Evolutionary conservation across 345 rosid genomes (phyloP).

Genomic region (Ceriops decandra): DNA sequence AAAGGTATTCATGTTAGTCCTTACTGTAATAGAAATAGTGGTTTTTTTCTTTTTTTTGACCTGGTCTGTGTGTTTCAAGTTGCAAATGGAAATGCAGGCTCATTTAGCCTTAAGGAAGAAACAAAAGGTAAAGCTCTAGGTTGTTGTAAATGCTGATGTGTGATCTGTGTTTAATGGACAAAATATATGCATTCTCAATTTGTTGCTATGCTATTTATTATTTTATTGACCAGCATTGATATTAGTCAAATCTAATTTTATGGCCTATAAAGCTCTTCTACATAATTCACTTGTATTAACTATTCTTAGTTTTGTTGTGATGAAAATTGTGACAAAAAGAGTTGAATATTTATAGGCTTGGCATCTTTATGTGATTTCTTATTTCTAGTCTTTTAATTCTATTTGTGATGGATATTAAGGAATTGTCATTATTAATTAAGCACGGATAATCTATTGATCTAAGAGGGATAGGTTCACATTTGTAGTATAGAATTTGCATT

Average conservation of each 20-base stretch:
- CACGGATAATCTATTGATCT: not conserved
- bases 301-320: not conserved
- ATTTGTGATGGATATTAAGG: not conserved
- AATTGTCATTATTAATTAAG: not conserved
- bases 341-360: not conserved
- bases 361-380: not conserved
- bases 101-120: slow-evolving; percentile 58
- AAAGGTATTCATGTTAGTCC: slow-evolving; percentile 44
- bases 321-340: not conserved
- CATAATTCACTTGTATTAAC: not conserved
- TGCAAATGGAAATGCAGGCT: slow-evolving; percentile 64
- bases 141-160: not conserved
- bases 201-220: not conserved
- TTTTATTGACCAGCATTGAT: not conserved
- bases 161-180: not conserved
- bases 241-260: not conserved
- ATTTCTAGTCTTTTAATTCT: not conserved
- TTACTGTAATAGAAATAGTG: not conserved
- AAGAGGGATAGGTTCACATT: not conserved
- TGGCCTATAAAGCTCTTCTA: not conserved
- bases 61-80: slow-evolving; percentile 43
- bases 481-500: not conserved
- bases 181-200: not conserved
- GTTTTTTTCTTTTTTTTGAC: slow-evolving; percentile 22
- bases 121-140: slow-evolving; percentile 39